Conservation (phyloP, 805 yeast genomes). For the Kodamaea restingae region DNA sequence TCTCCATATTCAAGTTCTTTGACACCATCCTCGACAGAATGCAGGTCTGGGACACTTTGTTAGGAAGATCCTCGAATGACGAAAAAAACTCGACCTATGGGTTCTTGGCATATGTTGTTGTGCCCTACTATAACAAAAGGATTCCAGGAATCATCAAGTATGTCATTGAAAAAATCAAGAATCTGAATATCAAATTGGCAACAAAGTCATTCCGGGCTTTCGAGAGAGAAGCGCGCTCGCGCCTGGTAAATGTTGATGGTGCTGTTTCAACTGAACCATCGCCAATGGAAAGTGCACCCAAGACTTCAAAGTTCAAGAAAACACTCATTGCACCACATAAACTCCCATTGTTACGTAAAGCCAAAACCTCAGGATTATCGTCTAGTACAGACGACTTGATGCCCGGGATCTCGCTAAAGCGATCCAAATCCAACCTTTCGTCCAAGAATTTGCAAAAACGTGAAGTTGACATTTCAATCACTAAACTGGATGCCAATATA, state of each 20-base stretch:
- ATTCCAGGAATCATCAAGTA: conserved; percentile 46
- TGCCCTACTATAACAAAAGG: conserved; percentile 50
- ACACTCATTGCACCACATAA: conserved; percentile 8
- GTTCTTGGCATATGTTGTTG: conserved; percentile 47
- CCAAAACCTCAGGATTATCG: conserved; percentile 15
- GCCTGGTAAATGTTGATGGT: not conserved
- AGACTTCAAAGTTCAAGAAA: conserved; percentile 14
- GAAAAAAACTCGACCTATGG: conserved; percentile 41
- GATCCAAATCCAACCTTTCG: conserved; percentile 39
- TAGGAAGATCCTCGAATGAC: conserved; percentile 26
- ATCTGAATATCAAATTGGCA: conserved; percentile 36
- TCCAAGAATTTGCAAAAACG: conserved; percentile 36
- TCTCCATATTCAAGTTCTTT: conserved; percentile 22
- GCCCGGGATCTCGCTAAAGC: conserved; percentile 33
- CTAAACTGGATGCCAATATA: conserved; percentile 3
- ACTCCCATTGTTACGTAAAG: conserved; percentile 15
- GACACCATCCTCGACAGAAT: conserved; percentile 50
- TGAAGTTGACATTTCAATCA: conserved; percentile 36
- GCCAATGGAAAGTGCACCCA: not conserved
- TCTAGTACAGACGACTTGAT: conserved; percentile 20
- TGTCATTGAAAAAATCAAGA: conserved; percentile 46
- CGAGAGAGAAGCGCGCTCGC: conserved; percentile 7
- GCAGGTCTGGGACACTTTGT: conserved; percentile 49
- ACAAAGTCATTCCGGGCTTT: conserved; percentile 9
- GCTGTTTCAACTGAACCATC: no score